Base-by-base conservation (phyloP, 1,139 yeast genomes). In the Ashbya aceris region DNA sequence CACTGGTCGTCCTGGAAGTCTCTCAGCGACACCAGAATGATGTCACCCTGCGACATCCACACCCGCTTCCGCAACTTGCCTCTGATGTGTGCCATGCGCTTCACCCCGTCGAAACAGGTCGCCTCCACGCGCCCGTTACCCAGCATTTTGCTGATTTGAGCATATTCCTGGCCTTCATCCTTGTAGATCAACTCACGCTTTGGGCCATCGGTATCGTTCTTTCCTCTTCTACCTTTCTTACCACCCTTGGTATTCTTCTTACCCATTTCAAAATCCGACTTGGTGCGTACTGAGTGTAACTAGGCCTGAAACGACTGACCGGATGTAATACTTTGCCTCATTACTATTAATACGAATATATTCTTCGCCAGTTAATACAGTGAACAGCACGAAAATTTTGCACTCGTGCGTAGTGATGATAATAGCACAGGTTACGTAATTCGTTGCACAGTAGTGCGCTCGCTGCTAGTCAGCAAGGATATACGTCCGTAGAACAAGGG, bases 11-110 rank as follows among this genome's bases (percentile, higher is more conserved):
- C 97, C 69, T 93, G 96, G 79, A 91, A 93, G 61, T 93, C 99
- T 75, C 99, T 86, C 60, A 93, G 77, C 6, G 96, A 87, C 39
- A 91, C 91, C 61, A 93, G 73, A 54, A 93, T 87, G 56, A 93
- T 93, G 64, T 93, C 99, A 69, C 98, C 98, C 68, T 87, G 97
- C 37, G 86, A 84, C 86, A 93, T 89, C 99, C 99, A 93, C 49
- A 89, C 97, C 78, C 91, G 91, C 81, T 93, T 93, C 76, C 99
- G 84, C 71, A 93, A 77, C 67, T 93, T 93, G 56, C 99, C 99
- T 74, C 99, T 84, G 61, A 93, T 93, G 64, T 91, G 98, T 13
- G 95, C 97, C 77, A 86, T 77, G 72, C 99, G 81, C 64, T 81
- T 86, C 54, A 74, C 72, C 51, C 95, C 96, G 62, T 93, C 98